phyloP scores from a whole-genome alignment of 768 basidiomycete species.

The Lentinus brumalis region DNA sequence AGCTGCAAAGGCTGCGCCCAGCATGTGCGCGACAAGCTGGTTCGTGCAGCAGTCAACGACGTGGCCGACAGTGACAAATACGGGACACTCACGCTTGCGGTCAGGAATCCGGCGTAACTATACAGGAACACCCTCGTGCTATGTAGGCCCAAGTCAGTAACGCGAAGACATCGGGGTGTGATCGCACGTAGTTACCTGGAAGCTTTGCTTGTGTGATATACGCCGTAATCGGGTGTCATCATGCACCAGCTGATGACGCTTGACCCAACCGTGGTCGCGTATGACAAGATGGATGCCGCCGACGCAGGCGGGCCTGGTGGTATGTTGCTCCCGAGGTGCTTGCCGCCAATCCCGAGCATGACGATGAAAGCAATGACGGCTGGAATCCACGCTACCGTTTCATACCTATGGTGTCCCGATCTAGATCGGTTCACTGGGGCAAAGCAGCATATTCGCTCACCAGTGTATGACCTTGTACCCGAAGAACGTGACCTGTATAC shows the following conservation, averaged over 20 bases:
- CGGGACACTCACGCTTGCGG: slow-evolving; percentile 39
- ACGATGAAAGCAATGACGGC: slow-evolving; percentile 40
- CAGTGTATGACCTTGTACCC: slow-evolving; percentile 38
- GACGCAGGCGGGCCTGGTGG: slow-evolving; percentile 31
- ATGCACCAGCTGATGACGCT: slow-evolving; percentile 46
- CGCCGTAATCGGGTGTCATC: slow-evolving; percentile 50
- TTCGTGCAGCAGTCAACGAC: background rate
- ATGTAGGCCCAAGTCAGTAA: background rate
- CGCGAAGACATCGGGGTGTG: background rate
- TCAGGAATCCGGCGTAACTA: slow-evolving; percentile 48
- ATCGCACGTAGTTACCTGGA: slow-evolving; percentile 28
- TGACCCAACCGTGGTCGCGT: slow-evolving; percentile 45
- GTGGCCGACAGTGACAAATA: background rate
- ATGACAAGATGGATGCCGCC: slow-evolving; percentile 41
- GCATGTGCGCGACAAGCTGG: slow-evolving; percentile 42
- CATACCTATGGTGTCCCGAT: slow-evolving; percentile 29
- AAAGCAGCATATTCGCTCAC: slow-evolving; percentile 7
- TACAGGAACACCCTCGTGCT: slow-evolving; percentile 45
- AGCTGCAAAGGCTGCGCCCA: slow-evolving; percentile 50
- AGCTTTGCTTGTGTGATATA: slow-evolving; percentile 41
- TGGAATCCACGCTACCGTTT: slow-evolving; percentile 43
- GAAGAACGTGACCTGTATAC: slow-evolving; percentile 35
- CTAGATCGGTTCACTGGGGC: background rate
- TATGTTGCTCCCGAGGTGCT: slow-evolving; percentile 32
- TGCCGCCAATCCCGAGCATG: slow-evolving; percentile 39